Evolutionary conservation across 495 filamentous ascomycete genomes (phyloP).

Genomic region (Aspergillus carlsbadensis): DNA sequence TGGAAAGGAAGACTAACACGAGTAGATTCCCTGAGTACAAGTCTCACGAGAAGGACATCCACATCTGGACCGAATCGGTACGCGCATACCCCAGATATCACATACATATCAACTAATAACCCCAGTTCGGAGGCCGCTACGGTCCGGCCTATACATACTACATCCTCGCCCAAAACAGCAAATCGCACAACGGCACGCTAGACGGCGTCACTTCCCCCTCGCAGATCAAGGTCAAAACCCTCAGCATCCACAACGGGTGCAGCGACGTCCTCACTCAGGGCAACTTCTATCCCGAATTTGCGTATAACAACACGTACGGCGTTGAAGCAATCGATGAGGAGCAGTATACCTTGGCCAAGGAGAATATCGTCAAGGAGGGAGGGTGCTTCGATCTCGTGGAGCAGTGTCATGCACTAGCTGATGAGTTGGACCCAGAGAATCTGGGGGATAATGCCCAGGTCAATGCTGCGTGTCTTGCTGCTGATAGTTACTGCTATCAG

Average conservation of each 20-base stretch:
- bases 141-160: constrained; percentile 56
- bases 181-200: constrained; percentile 34
- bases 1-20: neutral
- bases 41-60: constrained; percentile 42
- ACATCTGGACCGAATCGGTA: constrained; percentile 32
- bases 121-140: constrained; percentile 56
- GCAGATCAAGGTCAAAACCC: constrained; percentile 26
- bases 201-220: constrained; percentile 19
- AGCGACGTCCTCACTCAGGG: constrained; percentile 63
- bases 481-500: neutral
- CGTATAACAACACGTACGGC: constrained; percentile 66
- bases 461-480: neutral
- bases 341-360: constrained; percentile 35
- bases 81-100: neutral
- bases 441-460: neutral
- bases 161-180: constrained; percentile 56
- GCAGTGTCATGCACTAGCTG: constrained; percentile 34
- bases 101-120: neutral
- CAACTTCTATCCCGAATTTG: constrained; percentile 59
- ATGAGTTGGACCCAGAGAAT: constrained; percentile 3
- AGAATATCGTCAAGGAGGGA: constrained; percentile 39
- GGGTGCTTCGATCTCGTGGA: constrained; percentile 55
- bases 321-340: constrained; percentile 54
- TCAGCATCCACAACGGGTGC: constrained; percentile 59
- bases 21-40: constrained; percentile 38